Base-by-base conservation (phyloP, 352 stramenopile genomes). In the Phytopythium litorale region DNA sequence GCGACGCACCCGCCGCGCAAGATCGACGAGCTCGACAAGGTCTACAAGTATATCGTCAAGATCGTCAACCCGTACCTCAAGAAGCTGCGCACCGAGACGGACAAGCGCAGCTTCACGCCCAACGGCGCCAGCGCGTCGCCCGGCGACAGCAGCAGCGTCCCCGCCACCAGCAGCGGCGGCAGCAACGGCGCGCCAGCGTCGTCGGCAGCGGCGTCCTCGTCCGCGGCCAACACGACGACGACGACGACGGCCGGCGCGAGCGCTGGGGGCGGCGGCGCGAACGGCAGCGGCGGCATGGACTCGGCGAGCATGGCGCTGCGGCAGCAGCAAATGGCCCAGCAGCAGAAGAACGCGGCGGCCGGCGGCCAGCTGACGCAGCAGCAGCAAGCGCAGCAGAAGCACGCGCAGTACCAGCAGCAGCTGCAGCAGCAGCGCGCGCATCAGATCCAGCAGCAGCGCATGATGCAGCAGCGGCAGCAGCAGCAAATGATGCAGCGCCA, bases 21-120 rank as follows among this genome's bases (percentile, higher is more conserved):
- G 63, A 72, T 94, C 15, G 82, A 92, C 32, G 84, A 94, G 66
- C 73, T 94, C 30, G 84, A 92, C 71, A 94, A 91, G 71, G 84
- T 94, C 50, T 92, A 90, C 76, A 94, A 94, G 76, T 94, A 94
- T 78, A 91, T 94, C 60, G 79, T 94, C 35, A 91, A 91, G 61
- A 94, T 94, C 56, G 84, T 94, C 53, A 89, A 91, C 57, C 84
- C 84, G 65, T 94, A 92, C 62, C 63, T 94, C 68, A 94, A 94
- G 68, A 94, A 94, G 63, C 64, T 94, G 58, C 84, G 81, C 33
- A 88, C 80, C 9, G 84, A 94, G 66, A 92, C 82, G 15, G 81
- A 89, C 59, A 88, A 88, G 35, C 77, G 84, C 11, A 88, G 65
- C 25, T 80, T 30, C 28, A 30, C 28, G 28, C 75, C 42, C 65